phyloP scores from a whole-genome alignment of 139 green algal species.

The Chlamydomonas schloesseri region DNA sequence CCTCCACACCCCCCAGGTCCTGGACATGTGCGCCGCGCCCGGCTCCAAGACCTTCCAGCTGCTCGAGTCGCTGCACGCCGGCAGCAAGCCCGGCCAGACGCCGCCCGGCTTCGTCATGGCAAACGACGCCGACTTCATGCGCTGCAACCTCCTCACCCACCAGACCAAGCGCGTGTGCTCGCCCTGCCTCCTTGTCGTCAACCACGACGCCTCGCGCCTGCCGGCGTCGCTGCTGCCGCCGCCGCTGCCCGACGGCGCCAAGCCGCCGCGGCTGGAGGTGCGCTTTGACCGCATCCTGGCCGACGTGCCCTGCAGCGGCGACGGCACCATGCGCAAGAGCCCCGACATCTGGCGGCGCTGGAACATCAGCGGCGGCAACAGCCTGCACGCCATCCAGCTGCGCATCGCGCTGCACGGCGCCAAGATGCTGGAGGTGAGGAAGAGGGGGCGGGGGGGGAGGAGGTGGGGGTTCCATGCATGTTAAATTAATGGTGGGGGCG shows the following conservation, averaged over 20 bases:
- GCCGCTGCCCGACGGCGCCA: neutral
- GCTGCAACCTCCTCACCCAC: conserved; percentile 98
- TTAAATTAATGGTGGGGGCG: too few relatives aligned
- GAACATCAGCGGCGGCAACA: conserved; percentile 82
- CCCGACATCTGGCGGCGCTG: conserved; percentile 97
- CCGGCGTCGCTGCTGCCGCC: conserved; percentile 54
- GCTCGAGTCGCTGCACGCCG: conserved; percentile 91
- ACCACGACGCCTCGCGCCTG: conserved; percentile 93
- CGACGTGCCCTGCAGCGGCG: conserved; percentile 97
- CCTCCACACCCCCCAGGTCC: conserved; percentile 69
- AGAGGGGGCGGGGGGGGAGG: neutral
- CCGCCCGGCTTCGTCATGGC: conserved; percentile 91
- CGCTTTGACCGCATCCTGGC: conserved; percentile 94
- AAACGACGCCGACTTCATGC: conserved; percentile 95
- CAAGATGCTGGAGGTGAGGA: conserved; percentile 83
- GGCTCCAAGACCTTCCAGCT: conserved; percentile 98
- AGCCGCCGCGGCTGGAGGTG: conserved; percentile 19
- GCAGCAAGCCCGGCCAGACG: conserved; percentile 25
- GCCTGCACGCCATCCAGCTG: conserved; percentile 93
- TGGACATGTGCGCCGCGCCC: conserved; percentile 98
- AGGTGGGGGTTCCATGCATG: neutral
- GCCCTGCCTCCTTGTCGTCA: conserved; percentile 90
- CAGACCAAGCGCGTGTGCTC: conserved; percentile 94
- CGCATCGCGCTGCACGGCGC: conserved; percentile 87
- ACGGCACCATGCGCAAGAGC: conserved; percentile 98